Base-by-base conservation (phyloP, 345 rosid genomes). In the Pelargonium nanum region DNA sequence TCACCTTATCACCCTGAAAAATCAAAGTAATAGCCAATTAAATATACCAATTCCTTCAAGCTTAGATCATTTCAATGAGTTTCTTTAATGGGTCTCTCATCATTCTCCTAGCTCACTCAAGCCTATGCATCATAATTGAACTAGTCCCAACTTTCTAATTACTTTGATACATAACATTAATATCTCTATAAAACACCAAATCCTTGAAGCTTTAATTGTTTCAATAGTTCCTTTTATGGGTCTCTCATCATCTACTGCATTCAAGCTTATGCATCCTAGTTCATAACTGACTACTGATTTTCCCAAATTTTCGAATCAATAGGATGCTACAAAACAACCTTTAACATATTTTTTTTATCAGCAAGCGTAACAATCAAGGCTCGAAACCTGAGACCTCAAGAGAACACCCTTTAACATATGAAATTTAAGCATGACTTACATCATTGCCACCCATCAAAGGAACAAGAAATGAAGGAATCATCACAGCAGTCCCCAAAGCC, bases 381-480 rank as follows among this genome's bases (percentile, higher is more conserved):
- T n/a, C n/a, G n/a, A n/a, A n/a, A n/a, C n/a, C n/a, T n/a, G n/a
- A 23, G 9, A n/a, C 4, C n/a, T 21, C 10, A 30, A 30, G 28
- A n/a, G 51, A 63, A 20, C 53, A 23, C 13, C 28, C n/a, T 21
- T 5, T 30, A 30, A 44, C 20, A 50, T 4, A 19, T 9, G 16
- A 34, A 55, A 19, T 19, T 19, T 32, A 57, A 74, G 50, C 22
- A 9, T 40, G 52, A 70, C 92, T 81, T 71, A 93, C 99, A 77
- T 81, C 85, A 73, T 70, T 68, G 57, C 99, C 97, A 64, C 97
- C 99, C 97, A 93, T 93, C 74, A 87, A 69, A 62, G 96, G 97
- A 72, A 93, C 97, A 66, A 93, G 93, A 81, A 93, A 76, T 12
- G 99, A 81, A 70, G 99, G 99, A 65, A 93, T 93, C 99, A 93